Base-by-base conservation (phyloP, 176 grass and related monocot genomes). In the Carex scoparia region DNA sequence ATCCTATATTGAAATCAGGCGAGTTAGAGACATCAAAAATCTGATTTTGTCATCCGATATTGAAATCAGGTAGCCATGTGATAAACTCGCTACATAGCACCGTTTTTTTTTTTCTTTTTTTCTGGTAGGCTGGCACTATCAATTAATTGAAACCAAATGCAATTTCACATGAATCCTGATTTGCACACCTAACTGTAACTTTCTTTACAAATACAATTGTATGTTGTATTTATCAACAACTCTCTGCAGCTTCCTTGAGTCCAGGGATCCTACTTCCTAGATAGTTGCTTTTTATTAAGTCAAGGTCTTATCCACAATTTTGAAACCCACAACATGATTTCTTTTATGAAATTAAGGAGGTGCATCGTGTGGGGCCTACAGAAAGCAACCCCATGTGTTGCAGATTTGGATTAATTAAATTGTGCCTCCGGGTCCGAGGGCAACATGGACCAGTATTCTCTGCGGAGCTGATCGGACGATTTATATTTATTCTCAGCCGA, bases 141-240 rank as follows among this genome's bases (percentile, higher is more conserved):
- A 73, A 32, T 32, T 73, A 18, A 27, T 73, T 73, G 42, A 73
- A 27, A 49, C 19, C 9, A 8, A 23, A 73, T 10, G 28, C 63
- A 33, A 65, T 12, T 73, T 73, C 69, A 73, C 69, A 73, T 49
- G 69, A 3, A 73, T 73, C 69, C 69, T 49, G 40, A 49, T 73
- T 73, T 73, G 3, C 1, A 23, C 40, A 49, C 2, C 7, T n/a
- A n/a, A 16, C 3, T 18, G 16, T 12, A 7, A 60, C 56, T 58
- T 58, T 13, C 15, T 10, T 40, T 40, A 5, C 3, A 18, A 60
- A 2, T 18, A 60, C 13, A 60, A 18, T n/a, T 60, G n/a, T 19
- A 6, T 33, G 63, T 65, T 65, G 63, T 65, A 65, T 1, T 7
- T 60, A 7, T n/a, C 57, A n/a, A 60, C 58, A 60, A 60, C 58